Conservation (phyloP, 129 eudicot genomes). For the Gnaphalium uliginosum region DNA sequence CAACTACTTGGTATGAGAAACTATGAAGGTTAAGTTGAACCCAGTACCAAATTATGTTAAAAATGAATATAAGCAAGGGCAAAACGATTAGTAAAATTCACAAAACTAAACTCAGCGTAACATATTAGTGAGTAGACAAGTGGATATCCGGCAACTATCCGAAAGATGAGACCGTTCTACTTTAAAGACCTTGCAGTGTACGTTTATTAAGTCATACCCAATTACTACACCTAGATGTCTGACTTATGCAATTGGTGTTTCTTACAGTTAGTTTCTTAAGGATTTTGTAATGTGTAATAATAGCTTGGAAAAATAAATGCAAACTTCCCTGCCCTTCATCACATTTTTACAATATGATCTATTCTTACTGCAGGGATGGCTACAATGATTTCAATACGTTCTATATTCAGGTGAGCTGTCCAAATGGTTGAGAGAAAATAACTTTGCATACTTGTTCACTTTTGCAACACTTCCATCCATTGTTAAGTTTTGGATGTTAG, state of each 20-base stretch:
- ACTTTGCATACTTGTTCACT: not conserved
- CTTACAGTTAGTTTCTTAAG: not conserved
- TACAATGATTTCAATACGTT: conserved; percentile 11
- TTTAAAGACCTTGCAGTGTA: not conserved
- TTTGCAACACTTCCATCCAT: conserved; percentile 14
- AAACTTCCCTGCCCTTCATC: not conserved
- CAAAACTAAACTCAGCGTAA: too few species aligned
- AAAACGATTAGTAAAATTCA: too few species aligned
- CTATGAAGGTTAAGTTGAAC: too few species aligned
- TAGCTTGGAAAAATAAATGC: not conserved
- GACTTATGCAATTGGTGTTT: not conserved
- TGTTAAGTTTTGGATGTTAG: not conserved
- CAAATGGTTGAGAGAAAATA: conserved; percentile 4
- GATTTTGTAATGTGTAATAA: not conserved
- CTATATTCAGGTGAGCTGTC: conserved; percentile 14
- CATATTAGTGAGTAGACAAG: too few species aligned
- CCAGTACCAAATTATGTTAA: too few species aligned
- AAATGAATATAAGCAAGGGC: too few species aligned
- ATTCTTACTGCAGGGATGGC: conserved; percentile 12
- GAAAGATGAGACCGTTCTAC: not conserved
- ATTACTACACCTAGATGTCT: too few species aligned
- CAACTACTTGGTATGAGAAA: too few species aligned
- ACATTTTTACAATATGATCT: not conserved
- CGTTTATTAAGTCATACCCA: not conserved
- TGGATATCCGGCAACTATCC: too few species aligned